phyloP scores from a whole-genome alignment of 1,284 basidiomycete genomes.

The Xerocomus amazonicus region DNA sequence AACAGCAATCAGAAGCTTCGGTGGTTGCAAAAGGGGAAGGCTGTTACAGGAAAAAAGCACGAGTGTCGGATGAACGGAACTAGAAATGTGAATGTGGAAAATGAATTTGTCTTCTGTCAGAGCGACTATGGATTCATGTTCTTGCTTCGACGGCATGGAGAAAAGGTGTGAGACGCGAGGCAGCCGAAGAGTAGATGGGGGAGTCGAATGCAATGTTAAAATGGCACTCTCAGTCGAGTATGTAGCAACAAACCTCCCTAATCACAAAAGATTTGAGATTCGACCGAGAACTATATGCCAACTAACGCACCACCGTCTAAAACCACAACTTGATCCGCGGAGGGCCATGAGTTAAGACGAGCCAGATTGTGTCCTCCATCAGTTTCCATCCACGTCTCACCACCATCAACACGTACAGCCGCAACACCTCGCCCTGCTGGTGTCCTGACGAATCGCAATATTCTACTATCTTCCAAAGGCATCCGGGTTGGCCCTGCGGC shows the following conservation, averaged over 20 bases:
- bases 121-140: slow-evolving; percentile 56
- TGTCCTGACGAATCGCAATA: slow-evolving; percentile 65
- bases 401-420: slow-evolving; percentile 53
- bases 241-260: slow-evolving; percentile 34
- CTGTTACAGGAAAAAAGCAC: slow-evolving; percentile 41
- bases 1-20: slow-evolving; percentile 68
- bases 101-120: slow-evolving; percentile 55
- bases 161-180: slow-evolving; percentile 58
- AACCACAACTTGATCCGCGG: slow-evolving; percentile 62
- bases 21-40: slow-evolving; percentile 48
- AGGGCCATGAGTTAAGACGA: slow-evolving; percentile 46
- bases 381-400: slow-evolving; percentile 60
- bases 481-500: slow-evolving; percentile 39
- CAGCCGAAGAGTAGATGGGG: slow-evolving; percentile 44
- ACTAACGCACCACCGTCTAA: slow-evolving; percentile 52
- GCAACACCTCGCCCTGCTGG: slow-evolving; percentile 73
- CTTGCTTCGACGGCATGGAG: slow-evolving; percentile 51
- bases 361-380: slow-evolving; percentile 44
- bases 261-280: slow-evolving; percentile 4
- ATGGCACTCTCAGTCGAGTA: slow-evolving; percentile 39
- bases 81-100: slow-evolving; percentile 45
- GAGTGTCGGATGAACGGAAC: slow-evolving; percentile 34
- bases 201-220: slow-evolving; percentile 49
- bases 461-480: slow-evolving; percentile 47
- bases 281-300: slow-evolving; percentile 9